Conservation (phyloP, 306 rosid species). For the Pueraria montana region DNA sequence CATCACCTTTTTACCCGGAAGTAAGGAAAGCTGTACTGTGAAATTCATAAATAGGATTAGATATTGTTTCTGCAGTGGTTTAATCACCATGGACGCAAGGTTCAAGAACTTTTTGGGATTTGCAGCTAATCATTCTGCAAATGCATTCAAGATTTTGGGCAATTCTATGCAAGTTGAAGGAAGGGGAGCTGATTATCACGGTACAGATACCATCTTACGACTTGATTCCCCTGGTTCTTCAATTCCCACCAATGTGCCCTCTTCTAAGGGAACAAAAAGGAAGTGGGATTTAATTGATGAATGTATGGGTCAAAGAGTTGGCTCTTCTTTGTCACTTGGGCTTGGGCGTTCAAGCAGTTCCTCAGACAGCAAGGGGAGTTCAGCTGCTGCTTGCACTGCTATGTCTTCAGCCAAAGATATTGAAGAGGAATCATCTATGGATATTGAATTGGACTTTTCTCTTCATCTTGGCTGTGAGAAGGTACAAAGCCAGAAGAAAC, state of each 20-base stretch:
- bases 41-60: constrained; percentile 49
- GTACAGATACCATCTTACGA: constrained; percentile 74
- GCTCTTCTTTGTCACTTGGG: constrained; percentile 82
- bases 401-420: constrained; percentile 89
- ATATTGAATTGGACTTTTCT: constrained; percentile 76
- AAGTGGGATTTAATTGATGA: constrained; percentile 78
- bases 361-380: constrained; percentile 93
- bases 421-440: constrained; percentile 91
- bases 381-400: constrained; percentile 85
- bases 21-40: constrained; percentile 65
- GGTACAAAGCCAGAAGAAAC: constrained; percentile 62
- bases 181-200: constrained; percentile 56
- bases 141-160: constrained; percentile 73
- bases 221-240: constrained; percentile 79
- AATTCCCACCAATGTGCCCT: constrained; percentile 50
- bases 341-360: constrained; percentile 83
- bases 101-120: constrained; percentile 70
- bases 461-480: constrained; percentile 80
- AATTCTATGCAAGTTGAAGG: constrained; percentile 62
- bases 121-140: constrained; percentile 65
- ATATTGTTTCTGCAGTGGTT: constrained; percentile 48
- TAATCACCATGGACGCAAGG: constrained; percentile 66
- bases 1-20: constrained; percentile 54
- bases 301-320: constrained; percentile 62
- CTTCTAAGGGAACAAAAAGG: constrained; percentile 77